Evolutionary conservation across 140 eudicot species (phyloP), one percentile per base, ranked within the genome.

Genomic region (Ambrosia hybrid): DNA sequence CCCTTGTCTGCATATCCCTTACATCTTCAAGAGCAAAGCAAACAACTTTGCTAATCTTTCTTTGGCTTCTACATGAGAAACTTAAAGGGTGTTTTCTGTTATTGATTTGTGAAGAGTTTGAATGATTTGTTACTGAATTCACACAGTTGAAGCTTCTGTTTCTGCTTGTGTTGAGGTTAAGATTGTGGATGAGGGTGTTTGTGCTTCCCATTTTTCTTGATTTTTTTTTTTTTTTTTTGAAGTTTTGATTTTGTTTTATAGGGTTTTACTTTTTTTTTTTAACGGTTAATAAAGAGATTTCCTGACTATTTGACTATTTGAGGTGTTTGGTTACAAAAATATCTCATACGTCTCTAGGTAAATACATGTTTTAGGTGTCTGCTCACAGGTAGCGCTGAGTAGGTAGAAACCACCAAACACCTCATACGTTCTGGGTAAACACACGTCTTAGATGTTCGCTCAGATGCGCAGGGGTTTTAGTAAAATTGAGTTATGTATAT

Each of bases 21-120:
- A 63, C 81, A 77, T 90, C 97, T 69, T 90, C 92, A 74, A 83
- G 79, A 12, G 95, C 90, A 53, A 73, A 87, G 73, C 97, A 85
- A 79, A 84, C 88, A 69, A 82, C 16, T 70, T 79, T 77, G 53
- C 71, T 67, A 9, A 75, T 69, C 49, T 70, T 83, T 79, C 61
- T 81, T 30, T 69, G 61, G 39, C 74, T 83, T 57, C 33, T 79
- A 68, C 17, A 78, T 34, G 82, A 82, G 62, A 74, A 52, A 11
- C 58, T 58, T 51, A 86, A 57, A 57, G 74, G 79, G 61, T 71
- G 51, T 57, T 67, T 83, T 37, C 77, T 76, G 59, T 58, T 85
- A 74, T 68, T 81, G 66, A 79, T 41, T 53, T 57, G 80, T 53
- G 77, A 64, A 58, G 79, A 58, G 49, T 75, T n/a, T 78, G 55